phyloP scores from a whole-genome alignment of 208 protist genomes.

The Trypanosoma avium region DNA sequence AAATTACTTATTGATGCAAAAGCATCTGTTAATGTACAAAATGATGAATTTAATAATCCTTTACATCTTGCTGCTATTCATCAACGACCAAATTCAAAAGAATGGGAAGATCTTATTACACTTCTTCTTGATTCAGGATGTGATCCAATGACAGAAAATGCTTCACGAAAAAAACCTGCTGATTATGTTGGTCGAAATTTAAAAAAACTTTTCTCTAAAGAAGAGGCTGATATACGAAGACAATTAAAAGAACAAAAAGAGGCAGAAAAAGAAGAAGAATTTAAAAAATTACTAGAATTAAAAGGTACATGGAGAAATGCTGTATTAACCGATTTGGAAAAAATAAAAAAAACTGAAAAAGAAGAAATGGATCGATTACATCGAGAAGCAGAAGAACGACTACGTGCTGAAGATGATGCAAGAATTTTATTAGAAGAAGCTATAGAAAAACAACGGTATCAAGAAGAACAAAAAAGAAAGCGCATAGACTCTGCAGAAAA shows the following conservation, averaged over 20 bases:
- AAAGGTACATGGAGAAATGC: slow-evolving; percentile 34
- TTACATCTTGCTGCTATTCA: slow-evolving; percentile 82
- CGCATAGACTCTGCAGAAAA: slow-evolving; percentile 70
- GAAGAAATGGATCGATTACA: slow-evolving; percentile 69
- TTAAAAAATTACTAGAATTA: slow-evolving; percentile 35
- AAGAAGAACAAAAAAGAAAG: slow-evolving; percentile 70
- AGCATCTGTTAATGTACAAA: slow-evolving; percentile 60
- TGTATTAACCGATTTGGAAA: slow-evolving; percentile 27
- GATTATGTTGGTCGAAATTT: slow-evolving; percentile 80
- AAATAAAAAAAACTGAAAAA: slow-evolving; percentile 26
- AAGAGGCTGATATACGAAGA: slow-evolving; percentile 58
- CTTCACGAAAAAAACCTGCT: slow-evolving; percentile 70
- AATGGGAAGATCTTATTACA: slow-evolving; percentile 83
- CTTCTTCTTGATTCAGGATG: slow-evolving; percentile 72
- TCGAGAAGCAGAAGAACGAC: slow-evolving; percentile 65
- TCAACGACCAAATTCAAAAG: slow-evolving; percentile 72
- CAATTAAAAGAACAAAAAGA: slow-evolving; percentile 33
- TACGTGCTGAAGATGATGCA: slow-evolving; percentile 73
- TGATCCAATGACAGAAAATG: slow-evolving; percentile 74
- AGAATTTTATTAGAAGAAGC: slow-evolving; percentile 67
- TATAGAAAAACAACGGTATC: slow-evolving; percentile 59
- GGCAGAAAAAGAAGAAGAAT: slow-evolving; percentile 44
- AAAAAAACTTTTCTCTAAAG: slow-evolving; percentile 76
- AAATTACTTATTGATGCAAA: slow-evolving; percentile 67
- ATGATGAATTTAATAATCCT: slow-evolving; percentile 78